Evolutionary conservation across 2,329 filamentous ascomycete species (phyloP).

Genomic region (Colletotrichum sublineola): DNA sequence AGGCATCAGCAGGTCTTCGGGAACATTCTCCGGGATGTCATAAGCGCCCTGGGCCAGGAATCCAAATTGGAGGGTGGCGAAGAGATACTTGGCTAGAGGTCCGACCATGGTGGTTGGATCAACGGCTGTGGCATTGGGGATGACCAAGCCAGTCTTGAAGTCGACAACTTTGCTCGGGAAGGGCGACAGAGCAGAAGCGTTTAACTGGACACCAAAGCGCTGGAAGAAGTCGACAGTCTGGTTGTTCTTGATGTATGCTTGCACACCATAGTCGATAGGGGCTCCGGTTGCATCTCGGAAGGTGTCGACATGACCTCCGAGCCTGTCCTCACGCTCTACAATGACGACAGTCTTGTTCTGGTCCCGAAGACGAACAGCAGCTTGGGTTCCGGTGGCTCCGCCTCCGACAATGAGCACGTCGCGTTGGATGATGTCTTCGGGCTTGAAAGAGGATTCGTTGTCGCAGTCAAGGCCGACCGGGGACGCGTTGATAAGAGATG

Average conservation of each 20-base stretch:
- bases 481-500: slow-evolving; percentile 23
- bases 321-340: slow-evolving; percentile 52
- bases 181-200: slow-evolving; percentile 25
- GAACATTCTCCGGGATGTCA: slow-evolving; percentile 52
- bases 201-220: slow-evolving; percentile 54
- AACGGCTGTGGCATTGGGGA: slow-evolving; percentile 39
- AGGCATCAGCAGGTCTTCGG: slow-evolving; percentile 50
- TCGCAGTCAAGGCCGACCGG: slow-evolving; percentile 28
- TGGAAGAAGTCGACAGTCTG: slow-evolving; percentile 59
- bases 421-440: slow-evolving; percentile 41
- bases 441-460: slow-evolving; percentile 34
- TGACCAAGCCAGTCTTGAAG: slow-evolving; percentile 40
- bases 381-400: slow-evolving; percentile 65
- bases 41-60: slow-evolving; percentile 44
- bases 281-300: slow-evolving; percentile 55
- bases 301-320: slow-evolving; percentile 63
- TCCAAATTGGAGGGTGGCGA: slow-evolving; percentile 31
- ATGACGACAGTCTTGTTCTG: slow-evolving; percentile 62
- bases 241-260: slow-evolving; percentile 53
- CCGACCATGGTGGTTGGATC: slow-evolving; percentile 31
- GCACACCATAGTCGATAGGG: slow-evolving; percentile 53
- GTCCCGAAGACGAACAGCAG: slow-evolving; percentile 62
- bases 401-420: slow-evolving; percentile 67
- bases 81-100: slow-evolving; percentile 24
- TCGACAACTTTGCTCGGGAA: slow-evolving; percentile 39